A percentile compares a stretch with the other conserved stretches of the same genome.
These are phyloP conservation scores for Colletotrichum lindemuthianum DNA, from an alignment of 2,329 filamentous ascomycete genomes.

Conservation along the genomic window DNA sequence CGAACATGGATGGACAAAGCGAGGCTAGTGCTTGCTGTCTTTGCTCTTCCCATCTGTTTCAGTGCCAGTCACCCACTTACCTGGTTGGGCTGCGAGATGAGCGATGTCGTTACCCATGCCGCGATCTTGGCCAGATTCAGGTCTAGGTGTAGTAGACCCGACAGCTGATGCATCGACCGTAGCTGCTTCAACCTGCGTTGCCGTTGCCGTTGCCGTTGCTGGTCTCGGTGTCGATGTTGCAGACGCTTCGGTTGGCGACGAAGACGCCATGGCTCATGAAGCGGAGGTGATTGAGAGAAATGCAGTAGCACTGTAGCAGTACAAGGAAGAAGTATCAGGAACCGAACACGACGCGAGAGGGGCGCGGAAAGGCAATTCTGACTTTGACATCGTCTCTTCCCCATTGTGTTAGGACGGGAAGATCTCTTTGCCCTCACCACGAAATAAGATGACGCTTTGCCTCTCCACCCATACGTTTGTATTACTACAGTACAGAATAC, in stretches of 20 bases:
- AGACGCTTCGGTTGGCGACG: constrained; percentile 16
- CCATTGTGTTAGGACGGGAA: too few species aligned
- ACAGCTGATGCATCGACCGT: constrained; percentile 13
- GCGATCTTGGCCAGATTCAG: constrained; percentile 23
- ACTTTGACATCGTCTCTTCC: constrained; percentile 10
- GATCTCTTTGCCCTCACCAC: background rate
- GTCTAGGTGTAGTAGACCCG: constrained; percentile 3
- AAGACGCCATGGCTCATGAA: constrained; percentile 17
- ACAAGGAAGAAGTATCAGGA: background rate
- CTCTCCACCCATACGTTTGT: too few species aligned
- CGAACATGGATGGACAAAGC: constrained; percentile 15
- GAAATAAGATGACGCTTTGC: background rate
- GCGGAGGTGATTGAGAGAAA: background rate
- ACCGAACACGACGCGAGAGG: background rate
- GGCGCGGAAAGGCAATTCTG: constrained; percentile 18
- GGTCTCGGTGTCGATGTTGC: background rate
- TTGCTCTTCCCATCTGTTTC: constrained; percentile 2
- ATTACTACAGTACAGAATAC: too few species aligned
- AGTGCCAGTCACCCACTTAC: constrained; percentile 20
- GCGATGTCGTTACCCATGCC: constrained; percentile 18
- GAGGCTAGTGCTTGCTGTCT: constrained; percentile 15
- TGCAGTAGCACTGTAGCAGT: too few species aligned
- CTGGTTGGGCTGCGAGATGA: constrained; percentile 24
- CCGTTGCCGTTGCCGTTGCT: background rate
- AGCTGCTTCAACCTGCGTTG: background rate